Evolutionary conservation across 805 yeast species (phyloP).

Genomic region (Pichia exigua): DNA sequence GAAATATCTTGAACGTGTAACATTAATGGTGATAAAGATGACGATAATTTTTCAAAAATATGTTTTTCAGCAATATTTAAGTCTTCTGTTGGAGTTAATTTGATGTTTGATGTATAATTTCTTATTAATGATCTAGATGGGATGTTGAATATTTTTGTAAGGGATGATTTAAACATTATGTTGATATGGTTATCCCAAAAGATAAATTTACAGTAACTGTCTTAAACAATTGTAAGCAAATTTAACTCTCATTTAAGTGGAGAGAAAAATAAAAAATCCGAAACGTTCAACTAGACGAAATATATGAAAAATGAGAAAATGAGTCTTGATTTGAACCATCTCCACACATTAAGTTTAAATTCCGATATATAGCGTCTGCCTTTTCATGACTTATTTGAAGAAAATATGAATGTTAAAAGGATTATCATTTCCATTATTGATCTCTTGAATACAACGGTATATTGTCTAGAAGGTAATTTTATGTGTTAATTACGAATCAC

Average conservation of each 20-base stretch:
- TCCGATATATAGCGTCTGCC: no score
- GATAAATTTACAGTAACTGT: background rate
- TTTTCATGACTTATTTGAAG: no score
- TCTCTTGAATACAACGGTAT: no score
- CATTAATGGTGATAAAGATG: constrained; percentile 50
- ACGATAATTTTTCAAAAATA: constrained; percentile 47
- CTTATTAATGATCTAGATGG: background rate
- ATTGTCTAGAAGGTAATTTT: no score
- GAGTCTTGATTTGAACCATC: no score
- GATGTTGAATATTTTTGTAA: background rate
- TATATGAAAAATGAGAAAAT: background rate
- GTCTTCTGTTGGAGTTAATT: constrained; percentile 16
- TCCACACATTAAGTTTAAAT: no score
- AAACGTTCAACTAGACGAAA: background rate
- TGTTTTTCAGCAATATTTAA: constrained; percentile 38
- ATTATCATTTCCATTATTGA: no score
- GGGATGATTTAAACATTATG: background rate
- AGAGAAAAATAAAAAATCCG: background rate
- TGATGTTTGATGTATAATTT: background rate
- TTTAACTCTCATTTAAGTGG: background rate
- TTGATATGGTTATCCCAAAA: background rate
- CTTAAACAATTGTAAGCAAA: background rate
- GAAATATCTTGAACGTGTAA: constrained; percentile 74
- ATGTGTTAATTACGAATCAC: no score
- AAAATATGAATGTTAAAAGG: no score